A percentile compares a stretch with the other conserved stretches of the same genome.
Conservation (phyloP, 1,139 yeast species). For the Kurtzmaniella quercitrusa region DNA sequence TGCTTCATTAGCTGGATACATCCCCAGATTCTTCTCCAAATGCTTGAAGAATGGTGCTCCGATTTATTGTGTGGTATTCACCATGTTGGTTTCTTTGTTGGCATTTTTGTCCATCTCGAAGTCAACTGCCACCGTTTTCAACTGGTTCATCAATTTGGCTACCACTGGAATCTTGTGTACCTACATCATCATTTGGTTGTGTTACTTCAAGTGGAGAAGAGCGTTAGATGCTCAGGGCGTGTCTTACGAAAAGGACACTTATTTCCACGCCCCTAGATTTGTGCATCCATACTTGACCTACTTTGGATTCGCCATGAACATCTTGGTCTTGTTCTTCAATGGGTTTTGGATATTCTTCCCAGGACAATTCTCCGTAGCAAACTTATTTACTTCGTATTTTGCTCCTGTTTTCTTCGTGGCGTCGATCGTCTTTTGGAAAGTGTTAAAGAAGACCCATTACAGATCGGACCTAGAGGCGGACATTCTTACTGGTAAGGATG, state of each 20-base stretch:
- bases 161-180: conserved; percentile 53
- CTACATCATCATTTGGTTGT: conserved; percentile 46
- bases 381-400: conserved; percentile 37
- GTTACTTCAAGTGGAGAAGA: conserved; percentile 37
- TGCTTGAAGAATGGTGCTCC: conserved; percentile 34
- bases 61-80: conserved; percentile 25
- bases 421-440: conserved; percentile 31
- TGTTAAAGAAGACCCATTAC: conserved; percentile 28
- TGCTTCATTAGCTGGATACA: conserved; percentile 34
- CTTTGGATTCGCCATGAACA: conserved; percentile 24
- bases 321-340: conserved; percentile 29
- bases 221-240: conserved; percentile 32
- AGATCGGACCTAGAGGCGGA: conserved; percentile 32
- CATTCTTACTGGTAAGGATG: conserved; percentile 30
- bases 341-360: conserved; percentile 44
- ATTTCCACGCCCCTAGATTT: conserved; percentile 24
- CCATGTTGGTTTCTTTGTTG: conserved; percentile 21
- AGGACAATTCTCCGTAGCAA: conserved; percentile 29
- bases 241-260: conserved; percentile 18
- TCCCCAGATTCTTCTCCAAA: conserved; percentile 30
- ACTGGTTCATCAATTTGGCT: conserved; percentile 36
- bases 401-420: conserved; percentile 30
- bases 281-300: conserved; percentile 31
- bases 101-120: conserved; percentile 25
- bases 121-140: conserved; percentile 28